Percentiles rank a stretch among this genome's conserved stretches.
phyloP scores from a whole-genome alignment of 1,139 yeast genomes.

The Pneumocystis carinii region DNA sequence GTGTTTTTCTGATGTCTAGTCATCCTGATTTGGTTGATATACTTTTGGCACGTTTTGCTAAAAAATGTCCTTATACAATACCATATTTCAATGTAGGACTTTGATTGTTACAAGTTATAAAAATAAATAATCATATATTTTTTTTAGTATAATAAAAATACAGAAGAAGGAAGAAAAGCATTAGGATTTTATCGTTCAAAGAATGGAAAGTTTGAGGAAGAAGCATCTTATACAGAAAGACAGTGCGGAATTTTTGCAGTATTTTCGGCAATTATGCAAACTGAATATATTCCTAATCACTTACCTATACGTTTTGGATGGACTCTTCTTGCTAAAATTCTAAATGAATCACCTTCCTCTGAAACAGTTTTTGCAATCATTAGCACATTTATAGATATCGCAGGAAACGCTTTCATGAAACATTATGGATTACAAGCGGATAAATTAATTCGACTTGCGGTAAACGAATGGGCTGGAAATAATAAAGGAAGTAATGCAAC shows the following conservation, averaged over 20 bases:
- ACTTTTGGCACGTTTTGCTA: conserved; percentile 66
- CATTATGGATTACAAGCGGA: conserved; percentile 55
- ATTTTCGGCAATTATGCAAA: conserved; percentile 53
- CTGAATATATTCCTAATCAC: conserved; percentile 29
- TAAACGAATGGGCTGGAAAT: not conserved
- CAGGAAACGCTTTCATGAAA: conserved; percentile 40
- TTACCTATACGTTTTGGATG: conserved; percentile 43
- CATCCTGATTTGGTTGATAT: conserved; percentile 56
- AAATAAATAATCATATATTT: conserved; percentile 36
- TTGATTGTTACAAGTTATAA: conserved; percentile 5
- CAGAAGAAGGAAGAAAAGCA: conserved; percentile 63
- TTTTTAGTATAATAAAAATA: conserved; percentile 34
- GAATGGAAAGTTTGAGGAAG: conserved; percentile 26
- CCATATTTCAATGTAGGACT: conserved; percentile 29
- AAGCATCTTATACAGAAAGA: conserved; percentile 56
- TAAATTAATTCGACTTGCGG: conserved; percentile 35
- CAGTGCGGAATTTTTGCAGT: conserved; percentile 72
- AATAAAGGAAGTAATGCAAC: not conserved
- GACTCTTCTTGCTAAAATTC: conserved; percentile 54
- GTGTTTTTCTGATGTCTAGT: conserved; percentile 38
- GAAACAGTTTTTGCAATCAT: conserved; percentile 56
- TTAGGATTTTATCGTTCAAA: conserved; percentile 76
- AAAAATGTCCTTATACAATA: conserved; percentile 77
- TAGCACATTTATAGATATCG: conserved; percentile 87
- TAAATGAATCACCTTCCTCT: conserved; percentile 35